Conservation (phyloP, 805 yeast species). For the Ogataea thermomethanolica region DNA sequence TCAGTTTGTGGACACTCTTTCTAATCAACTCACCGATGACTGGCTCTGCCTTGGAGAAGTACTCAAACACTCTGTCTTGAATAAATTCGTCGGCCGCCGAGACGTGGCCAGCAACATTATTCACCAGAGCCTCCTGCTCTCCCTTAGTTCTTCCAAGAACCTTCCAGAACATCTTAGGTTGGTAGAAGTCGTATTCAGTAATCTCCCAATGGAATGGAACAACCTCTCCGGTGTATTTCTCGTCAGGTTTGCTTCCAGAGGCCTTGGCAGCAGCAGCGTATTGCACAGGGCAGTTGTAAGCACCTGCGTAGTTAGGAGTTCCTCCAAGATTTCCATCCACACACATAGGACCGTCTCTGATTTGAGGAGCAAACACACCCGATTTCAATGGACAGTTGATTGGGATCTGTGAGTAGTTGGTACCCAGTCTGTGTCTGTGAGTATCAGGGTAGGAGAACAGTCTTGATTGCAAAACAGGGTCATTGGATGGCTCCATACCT, state of each 20-base stretch:
- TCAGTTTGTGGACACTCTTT: conserved; percentile 52
- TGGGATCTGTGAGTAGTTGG: conserved; percentile 81
- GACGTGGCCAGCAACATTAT: conserved; percentile 78
- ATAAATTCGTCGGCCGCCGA: conserved; percentile 65
- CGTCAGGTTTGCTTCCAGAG: conserved; percentile 29
- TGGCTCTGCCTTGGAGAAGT: conserved; percentile 70
- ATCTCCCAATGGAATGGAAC: conserved; percentile 84
- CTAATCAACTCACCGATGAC: conserved; percentile 66
- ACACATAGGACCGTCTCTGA: conserved; percentile 79
- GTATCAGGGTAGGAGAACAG: conserved; percentile 82
- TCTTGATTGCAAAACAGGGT: conserved; percentile 80
- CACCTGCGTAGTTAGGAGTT: conserved; percentile 69
- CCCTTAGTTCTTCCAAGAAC: conserved; percentile 75
- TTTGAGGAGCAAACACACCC: conserved; percentile 59
- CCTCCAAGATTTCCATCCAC: conserved; percentile 70
- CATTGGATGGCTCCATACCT: conserved; percentile 77
- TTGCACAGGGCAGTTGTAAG: conserved; percentile 48
- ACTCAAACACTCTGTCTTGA: conserved; percentile 74
- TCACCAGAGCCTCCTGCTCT: conserved; percentile 80
- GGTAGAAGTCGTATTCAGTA: conserved; percentile 66
- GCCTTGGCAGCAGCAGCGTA: conserved; percentile 38
- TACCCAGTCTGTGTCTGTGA: conserved; percentile 76
- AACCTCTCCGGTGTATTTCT: conserved; percentile 33
- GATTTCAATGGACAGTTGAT: conserved; percentile 76
- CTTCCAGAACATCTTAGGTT: conserved; percentile 74